A percentile compares a stretch with the other conserved stretches of the same genome.
phyloP scores from a whole-genome alignment of 352 stramenopile species.

The Thraustotheca clavata region DNA sequence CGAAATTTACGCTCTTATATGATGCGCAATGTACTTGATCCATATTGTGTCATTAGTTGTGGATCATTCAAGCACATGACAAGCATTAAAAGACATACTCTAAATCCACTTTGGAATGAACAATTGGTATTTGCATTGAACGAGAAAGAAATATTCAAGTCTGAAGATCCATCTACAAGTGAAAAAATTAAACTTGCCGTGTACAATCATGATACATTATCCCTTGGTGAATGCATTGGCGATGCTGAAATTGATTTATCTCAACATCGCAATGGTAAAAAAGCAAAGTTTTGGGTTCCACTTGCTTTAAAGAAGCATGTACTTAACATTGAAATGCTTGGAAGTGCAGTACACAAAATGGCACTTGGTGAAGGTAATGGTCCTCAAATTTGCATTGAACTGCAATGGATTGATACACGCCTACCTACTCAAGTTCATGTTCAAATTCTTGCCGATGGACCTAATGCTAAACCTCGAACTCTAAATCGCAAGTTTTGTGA shows the following conservation, averaged over 20 bases:
- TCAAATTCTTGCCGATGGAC: conserved; percentile 26
- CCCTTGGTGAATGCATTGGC: conserved; percentile 40
- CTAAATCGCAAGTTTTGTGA: conserved; percentile 37
- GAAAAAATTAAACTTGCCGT: conserved; percentile 34
- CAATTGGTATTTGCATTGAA: conserved; percentile 26
- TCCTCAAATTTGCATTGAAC: conserved; percentile 39
- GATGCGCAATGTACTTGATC: conserved; percentile 33
- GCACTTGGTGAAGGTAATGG: conserved; percentile 32
- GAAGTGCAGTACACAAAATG: conserved; percentile 39
- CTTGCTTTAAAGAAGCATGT: conserved; percentile 39
- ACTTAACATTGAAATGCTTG: conserved; percentile 39
- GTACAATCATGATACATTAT: conserved; percentile 47
- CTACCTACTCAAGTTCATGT: conserved; percentile 43
- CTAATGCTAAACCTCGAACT: conserved; percentile 20
- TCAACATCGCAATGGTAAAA: conserved; percentile 26
- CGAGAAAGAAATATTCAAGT: conserved; percentile 22
- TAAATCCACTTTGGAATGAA: conserved; percentile 34
- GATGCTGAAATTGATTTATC: conserved; percentile 43
- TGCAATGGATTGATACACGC: conserved; percentile 58
- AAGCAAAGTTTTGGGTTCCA: conserved; percentile 14
- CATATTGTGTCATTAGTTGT: conserved; percentile 37
- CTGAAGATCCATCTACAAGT: not conserved
- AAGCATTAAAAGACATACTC: conserved; percentile 32
- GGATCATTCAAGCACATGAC: conserved; percentile 32
- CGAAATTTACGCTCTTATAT: conserved; percentile 36